Evolutionary conservation across 2,329 filamentous ascomycete genomes (phyloP).

Genomic region (Hypoxylon sp.): DNA sequence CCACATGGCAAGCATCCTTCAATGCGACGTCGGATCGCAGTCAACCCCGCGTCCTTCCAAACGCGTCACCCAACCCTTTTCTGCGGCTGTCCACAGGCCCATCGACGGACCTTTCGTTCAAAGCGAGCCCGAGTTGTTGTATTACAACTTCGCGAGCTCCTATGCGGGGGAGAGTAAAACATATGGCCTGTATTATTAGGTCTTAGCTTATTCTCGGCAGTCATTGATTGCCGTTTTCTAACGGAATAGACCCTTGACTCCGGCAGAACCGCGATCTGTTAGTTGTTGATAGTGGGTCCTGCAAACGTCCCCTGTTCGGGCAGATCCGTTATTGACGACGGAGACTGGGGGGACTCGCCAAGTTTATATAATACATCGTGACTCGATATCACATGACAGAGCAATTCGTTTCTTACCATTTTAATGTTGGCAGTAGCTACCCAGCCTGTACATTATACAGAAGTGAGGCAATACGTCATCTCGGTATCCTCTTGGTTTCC

Average conservation of each 20-base stretch:
- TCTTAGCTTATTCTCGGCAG: not conserved
- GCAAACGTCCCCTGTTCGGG: not conserved
- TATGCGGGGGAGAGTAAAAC: not conserved
- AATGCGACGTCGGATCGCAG: not conserved
- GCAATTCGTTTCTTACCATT: not conserved
- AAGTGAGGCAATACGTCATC: not conserved
- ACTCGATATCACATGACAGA: not conserved
- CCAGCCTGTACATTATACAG: not conserved
- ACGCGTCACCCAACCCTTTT: not conserved
- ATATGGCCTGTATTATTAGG: not conserved
- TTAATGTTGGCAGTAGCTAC: not conserved
- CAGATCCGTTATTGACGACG: not conserved
- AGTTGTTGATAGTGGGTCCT: not conserved
- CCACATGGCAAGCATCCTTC: not conserved
- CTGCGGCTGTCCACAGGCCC: not conserved
- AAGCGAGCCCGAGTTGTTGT: not conserved
- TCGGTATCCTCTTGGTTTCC: conserved; percentile 4
- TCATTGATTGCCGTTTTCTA: not conserved
- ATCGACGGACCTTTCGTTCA: not conserved
- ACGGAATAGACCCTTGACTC: not conserved
- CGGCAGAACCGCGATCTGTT: not conserved
- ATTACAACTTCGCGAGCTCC: not conserved
- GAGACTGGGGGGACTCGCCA: not conserved
- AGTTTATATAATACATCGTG: not conserved
- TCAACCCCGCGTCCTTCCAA: not conserved